Evolutionary conservation across 2,329 filamentous ascomycete genomes (phyloP), one percentile per base, ranked within the genome.

Genomic region (Phoma sp.): DNA sequence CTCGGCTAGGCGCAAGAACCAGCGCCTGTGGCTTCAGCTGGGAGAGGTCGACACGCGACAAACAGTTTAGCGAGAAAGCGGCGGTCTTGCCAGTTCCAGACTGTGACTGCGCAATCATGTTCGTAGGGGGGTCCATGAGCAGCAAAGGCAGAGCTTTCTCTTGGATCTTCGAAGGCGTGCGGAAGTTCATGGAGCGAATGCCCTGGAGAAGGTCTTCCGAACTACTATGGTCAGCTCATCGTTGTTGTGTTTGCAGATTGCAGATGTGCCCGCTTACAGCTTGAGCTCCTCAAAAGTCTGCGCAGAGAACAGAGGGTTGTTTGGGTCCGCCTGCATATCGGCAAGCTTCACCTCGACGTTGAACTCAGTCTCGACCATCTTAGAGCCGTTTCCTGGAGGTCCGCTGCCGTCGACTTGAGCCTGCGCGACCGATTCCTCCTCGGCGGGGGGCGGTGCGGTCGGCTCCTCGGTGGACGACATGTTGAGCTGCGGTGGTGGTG

Each of bases 71-170:
- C 40, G 95, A 91, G 75, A 99, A 99, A 21, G 95, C 95, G 19
- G 93, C 95, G 0, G 95, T 99, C 82, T 99, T 99, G 71, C 95
- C 95, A 19, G 95, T 99, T 67, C 95, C 95, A 2, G 95, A 99
- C 77, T 99, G 95, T n/a, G 95, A 99, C 78, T 99, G 95, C 3
- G 93, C 95, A 71, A 99, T 94, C 84, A 99, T 90, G 77, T 98
- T 98, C 62, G 84, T 84, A 0, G 94, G 89, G n/a, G 95, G 94
- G 71, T 96, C 82, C 67, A 85, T 81, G 61, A 99, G 85, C 71
- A 99, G 89, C 51, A 99, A 83, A 25, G 95, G 95, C 17, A 99
- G 84, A 1, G 95, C 95, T 67, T 89, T 91, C 76, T 96, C 95
- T 80, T 99, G 95, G 63, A 99, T 96, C 80, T 99, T 99, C 52